Base-by-base conservation (phyloP, 768 basidiomycete species). In the Dentipellis fragilis region DNA sequence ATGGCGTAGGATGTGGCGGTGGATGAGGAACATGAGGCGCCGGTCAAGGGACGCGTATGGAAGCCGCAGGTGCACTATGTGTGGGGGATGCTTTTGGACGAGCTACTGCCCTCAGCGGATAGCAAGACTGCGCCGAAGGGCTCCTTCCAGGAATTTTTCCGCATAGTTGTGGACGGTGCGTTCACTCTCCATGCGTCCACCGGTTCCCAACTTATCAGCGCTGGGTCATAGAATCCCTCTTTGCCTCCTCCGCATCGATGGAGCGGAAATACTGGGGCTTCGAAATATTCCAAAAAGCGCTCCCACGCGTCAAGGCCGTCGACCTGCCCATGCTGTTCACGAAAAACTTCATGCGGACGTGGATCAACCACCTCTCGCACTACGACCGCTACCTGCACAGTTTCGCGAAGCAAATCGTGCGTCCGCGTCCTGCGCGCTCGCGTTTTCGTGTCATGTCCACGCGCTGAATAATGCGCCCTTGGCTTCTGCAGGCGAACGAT, bases 231-330 rank as follows among this genome's bases (percentile, higher is more conserved):
- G 94, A 95, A 67, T 86, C 89, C 1, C 71, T 97, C 45, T 96
- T 97, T 65, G 83, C 88, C 7, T 74, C 84, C 7, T 86, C 85
- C 17, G 83, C 93, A 0, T 93, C 93, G 0, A 73, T 86, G 0
- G 86, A 93, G 68, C 81, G 92, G 51, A 95, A 96, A 70, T 91
- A 87, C 65, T 94, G 91, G 87, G 95, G 93, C n/a, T 95, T 98
- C 72, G 85, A 87, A 62, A 79, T 95, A 17, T 89, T 97, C 71
- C 81, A 85, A 63, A 86, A 81, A 59, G 83, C 91, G 8, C 72
- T 96, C 42, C 77, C 80, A 14, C 82, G 83, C 38, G 77, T 90
- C 34, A 73, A 78, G 14, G 69, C 80, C 16, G 70, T 79, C 47
- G 85, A 81, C 53, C 75, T 95, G 62, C 87, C 90, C 0, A 84